Evolutionary conservation across 2,329 filamentous ascomycete species (phyloP), one percentile per base, ranked within the genome.

Genomic region (Alternaria alternata): DNA sequence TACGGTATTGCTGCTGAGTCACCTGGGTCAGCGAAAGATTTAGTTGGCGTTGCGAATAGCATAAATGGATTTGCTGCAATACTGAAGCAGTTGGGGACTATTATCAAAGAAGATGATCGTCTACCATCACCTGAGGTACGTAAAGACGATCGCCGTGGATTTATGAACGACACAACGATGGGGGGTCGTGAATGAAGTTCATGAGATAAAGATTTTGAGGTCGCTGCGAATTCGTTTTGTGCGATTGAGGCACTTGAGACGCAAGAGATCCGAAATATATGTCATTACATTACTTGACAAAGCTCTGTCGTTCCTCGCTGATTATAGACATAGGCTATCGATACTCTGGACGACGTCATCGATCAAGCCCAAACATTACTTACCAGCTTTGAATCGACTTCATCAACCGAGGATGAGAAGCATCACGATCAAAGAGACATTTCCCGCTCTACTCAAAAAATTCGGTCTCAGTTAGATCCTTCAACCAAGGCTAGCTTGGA

Each of bases 31-130:
- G 68, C 73, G 32, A 70, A 62, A 47, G 71, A 76, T 49, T 57
- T 75, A 32, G 63, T 71, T 51, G 65, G 58, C 28, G 62, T 76
- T n/a, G 75, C 78, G 12, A 75, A 66, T 53, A 64, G 67, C n/a
- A 71, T 79, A 55, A 78, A 73, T 61, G 69, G 70, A 39, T 74
- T 80, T 46, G 73, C 73, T 43, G 67, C 74, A 7, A 75, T 73
- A 32, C 52, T 80, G 58, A 79, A 80, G 62, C 77, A 80, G 53
- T 65, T 79, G 20, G 77, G 76, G 46, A 75, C 75, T 0, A 68
- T 75, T 41, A 73, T 79, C 42, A 77, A 73, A 32, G 76, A 79
- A 57, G 73, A 80, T 59, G 75, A 77, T 61, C 71, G 67, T 11
- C 54, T 79, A 14, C 76, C 76, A 36, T 79, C 78, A 28, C 62